phyloP scores from a whole-genome alignment of 768 basidiomycete genomes.

The Amanita thiersii region DNA sequence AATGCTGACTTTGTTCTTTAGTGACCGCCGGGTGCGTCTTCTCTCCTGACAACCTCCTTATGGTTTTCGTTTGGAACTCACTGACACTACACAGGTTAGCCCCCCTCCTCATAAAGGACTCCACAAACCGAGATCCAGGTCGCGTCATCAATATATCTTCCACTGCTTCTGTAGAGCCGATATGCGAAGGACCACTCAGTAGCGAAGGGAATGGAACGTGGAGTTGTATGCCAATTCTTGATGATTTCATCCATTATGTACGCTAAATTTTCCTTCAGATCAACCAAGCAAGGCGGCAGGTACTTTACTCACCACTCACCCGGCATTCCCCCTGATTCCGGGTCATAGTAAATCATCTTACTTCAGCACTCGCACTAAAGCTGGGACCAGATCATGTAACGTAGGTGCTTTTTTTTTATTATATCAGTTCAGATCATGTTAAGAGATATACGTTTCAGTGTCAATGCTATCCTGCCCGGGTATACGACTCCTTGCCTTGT shows the following conservation, averaged over 20 bases:
- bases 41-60: not conserved
- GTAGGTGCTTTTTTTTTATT: slow-evolving; percentile 30
- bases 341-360: slow-evolving; percentile 66
- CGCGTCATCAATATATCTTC: slow-evolving; percentile 84
- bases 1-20: not conserved
- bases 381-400: slow-evolving; percentile 54
- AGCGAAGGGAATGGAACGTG: slow-evolving; percentile 57
- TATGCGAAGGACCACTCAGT: slow-evolving; percentile 43
- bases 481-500: slow-evolving; percentile 19
- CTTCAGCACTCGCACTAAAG: slow-evolving; percentile 60
- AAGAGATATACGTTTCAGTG: slow-evolving; percentile 29
- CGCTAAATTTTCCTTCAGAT: slow-evolving; percentile 33
- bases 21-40: slow-evolving; percentile 7
- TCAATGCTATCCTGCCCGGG: slow-evolving; percentile 84
- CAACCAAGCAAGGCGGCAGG: slow-evolving; percentile 80
- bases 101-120: slow-evolving; percentile 56
- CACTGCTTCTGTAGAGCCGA: slow-evolving; percentile 46
- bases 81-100: slow-evolving; percentile 30
- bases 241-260: not conserved
- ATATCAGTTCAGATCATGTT: slow-evolving; percentile 6
- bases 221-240: slow-evolving; percentile 53
- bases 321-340: slow-evolving; percentile 1
- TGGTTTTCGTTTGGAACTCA: not conserved
- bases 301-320: slow-evolving; percentile 11
- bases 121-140: slow-evolving; percentile 55